phyloP scores from a whole-genome alignment of 2,329 filamentous ascomycete species.

The Paradendryphiella salina region DNA sequence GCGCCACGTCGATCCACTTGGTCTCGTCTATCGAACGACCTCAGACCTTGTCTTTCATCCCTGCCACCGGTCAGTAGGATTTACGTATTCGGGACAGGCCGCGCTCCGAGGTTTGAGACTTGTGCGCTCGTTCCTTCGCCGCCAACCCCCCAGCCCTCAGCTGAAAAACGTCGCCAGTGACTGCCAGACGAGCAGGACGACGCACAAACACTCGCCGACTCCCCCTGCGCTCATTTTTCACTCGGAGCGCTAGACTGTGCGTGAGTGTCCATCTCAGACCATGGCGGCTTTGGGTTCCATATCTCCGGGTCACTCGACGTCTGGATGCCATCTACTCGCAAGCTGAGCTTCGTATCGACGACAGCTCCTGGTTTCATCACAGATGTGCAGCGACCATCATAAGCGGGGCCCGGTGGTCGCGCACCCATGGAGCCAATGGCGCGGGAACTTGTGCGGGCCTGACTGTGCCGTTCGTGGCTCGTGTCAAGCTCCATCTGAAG shows the following conservation, averaged over 20 bases:
- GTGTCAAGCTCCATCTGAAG: slow-evolving; percentile 11
- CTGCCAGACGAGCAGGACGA: background rate
- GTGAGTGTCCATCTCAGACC: background rate
- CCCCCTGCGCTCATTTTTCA: background rate
- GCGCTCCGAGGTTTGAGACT: background rate
- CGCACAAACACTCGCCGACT: background rate
- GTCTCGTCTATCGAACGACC: slow-evolving; percentile 8
- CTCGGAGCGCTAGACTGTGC: background rate
- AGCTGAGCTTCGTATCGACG: background rate
- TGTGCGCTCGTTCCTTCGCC: slow-evolving; percentile 2
- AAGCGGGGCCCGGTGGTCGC: background rate
- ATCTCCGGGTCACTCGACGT: slow-evolving; percentile 4
- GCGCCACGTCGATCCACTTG: background rate
- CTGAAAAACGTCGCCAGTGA: background rate
- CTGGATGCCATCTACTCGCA: background rate
- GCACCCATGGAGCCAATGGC: background rate
- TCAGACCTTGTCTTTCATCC: background rate
- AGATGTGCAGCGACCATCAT: background rate
- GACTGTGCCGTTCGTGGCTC: slow-evolving; percentile 1
- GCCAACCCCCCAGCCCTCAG: background rate
- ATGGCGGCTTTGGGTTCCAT: slow-evolving; percentile 7
- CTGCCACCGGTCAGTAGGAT: slow-evolving; percentile 3
- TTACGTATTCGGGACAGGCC: slow-evolving; percentile 11
- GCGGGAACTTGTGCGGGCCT: slow-evolving; percentile 5
- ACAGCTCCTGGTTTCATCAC: slow-evolving; percentile 3